A percentile compares a stretch with the other conserved stretches of the same genome.
These are phyloP conservation scores for Termitomyces sp. DNA, from an alignment of 768 basidiomycete genomes.

Conservation along the genomic window DNA sequence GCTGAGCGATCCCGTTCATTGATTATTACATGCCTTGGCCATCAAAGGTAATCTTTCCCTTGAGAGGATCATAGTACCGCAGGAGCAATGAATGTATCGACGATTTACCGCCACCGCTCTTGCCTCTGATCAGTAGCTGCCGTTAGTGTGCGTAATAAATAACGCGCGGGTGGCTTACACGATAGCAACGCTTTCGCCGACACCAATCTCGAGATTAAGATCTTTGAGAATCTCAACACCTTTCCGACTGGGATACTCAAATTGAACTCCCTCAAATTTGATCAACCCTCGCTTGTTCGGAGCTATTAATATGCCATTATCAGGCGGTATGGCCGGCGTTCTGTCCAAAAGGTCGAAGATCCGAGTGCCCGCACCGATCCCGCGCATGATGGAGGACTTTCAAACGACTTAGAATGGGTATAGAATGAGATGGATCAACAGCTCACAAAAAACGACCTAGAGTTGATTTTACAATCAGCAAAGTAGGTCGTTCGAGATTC, in stretches of 20 bases:
- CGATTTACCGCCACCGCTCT: constrained; percentile 92
- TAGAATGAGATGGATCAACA: constrained; percentile 30
- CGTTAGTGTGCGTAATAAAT: neutral
- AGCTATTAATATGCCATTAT: constrained; percentile 52
- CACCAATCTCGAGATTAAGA: constrained; percentile 72
- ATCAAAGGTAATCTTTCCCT: constrained; percentile 79
- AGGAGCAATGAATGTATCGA: constrained; percentile 84
- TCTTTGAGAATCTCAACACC: constrained; percentile 79
- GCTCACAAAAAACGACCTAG: constrained; percentile 47
- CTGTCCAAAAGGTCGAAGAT: constrained; percentile 94
- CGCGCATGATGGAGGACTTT: constrained; percentile 93
- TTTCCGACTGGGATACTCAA: constrained; percentile 86
- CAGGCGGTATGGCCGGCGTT: constrained; percentile 64
- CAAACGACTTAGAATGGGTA: constrained; percentile 4
- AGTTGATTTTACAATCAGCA: constrained; percentile 1
- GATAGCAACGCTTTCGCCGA: constrained; percentile 86
- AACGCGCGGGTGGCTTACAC: constrained; percentile 55
- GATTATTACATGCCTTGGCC: constrained; percentile 61
- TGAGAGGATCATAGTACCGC: constrained; percentile 86
- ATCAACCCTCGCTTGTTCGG: constrained; percentile 60
- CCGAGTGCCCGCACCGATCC: constrained; percentile 86
- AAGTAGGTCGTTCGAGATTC: neutral
- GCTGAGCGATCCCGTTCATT: neutral
- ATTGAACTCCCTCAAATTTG: constrained; percentile 77
- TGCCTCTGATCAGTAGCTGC: constrained; percentile 42